These are phyloP conservation scores for Aegilops bicornis DNA, from an alignment of 176 grass and related monocot species.

Conservation along the genomic window DNA sequence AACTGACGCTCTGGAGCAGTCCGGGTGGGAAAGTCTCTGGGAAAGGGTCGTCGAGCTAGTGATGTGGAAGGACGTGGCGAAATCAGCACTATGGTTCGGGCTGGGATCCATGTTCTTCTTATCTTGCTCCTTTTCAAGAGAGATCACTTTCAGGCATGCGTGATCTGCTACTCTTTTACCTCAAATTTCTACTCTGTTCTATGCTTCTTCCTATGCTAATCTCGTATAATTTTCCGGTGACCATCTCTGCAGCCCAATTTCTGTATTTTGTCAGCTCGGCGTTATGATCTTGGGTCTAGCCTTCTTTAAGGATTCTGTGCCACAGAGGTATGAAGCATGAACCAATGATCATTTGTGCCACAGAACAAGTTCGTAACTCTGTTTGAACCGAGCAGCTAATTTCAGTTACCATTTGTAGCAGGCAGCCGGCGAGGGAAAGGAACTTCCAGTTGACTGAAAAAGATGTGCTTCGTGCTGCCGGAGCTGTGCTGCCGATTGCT, in stretches of 20 bases:
- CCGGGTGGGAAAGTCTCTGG: conserved; percentile 36
- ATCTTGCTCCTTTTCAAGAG: conserved; percentile 73
- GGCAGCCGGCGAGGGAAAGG: conserved; percentile 39
- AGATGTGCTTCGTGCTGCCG: conserved; percentile 54
- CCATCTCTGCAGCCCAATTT: conserved; percentile 58
- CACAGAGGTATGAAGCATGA: conserved; percentile 43
- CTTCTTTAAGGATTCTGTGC: conserved; percentile 76
- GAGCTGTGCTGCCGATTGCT: conserved; percentile 53
- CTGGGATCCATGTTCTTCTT: conserved; percentile 73
- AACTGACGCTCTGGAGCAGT: conserved; percentile 7
- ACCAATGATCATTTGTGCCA: not conserved
- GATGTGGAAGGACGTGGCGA: conserved; percentile 89
- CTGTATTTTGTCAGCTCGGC: conserved; percentile 60
- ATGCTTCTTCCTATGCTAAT: not conserved
- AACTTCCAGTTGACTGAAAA: conserved; percentile 71
- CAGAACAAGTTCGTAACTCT: not conserved
- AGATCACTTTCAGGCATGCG: conserved; percentile 67
- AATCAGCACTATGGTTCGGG: conserved; percentile 87
- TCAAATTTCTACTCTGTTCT: not conserved
- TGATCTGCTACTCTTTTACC: not conserved
- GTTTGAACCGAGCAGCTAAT: conserved; percentile 10
- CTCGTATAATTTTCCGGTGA: not conserved
- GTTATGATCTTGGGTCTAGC: conserved; percentile 69
- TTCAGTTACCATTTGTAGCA: conserved; percentile 34
- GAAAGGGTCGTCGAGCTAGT: conserved; percentile 62